Evolutionary conservation across 2,329 filamentous ascomycete species (phyloP), one percentile per base, ranked within the genome.

Genomic region (Lecanicillium sp.): DNA sequence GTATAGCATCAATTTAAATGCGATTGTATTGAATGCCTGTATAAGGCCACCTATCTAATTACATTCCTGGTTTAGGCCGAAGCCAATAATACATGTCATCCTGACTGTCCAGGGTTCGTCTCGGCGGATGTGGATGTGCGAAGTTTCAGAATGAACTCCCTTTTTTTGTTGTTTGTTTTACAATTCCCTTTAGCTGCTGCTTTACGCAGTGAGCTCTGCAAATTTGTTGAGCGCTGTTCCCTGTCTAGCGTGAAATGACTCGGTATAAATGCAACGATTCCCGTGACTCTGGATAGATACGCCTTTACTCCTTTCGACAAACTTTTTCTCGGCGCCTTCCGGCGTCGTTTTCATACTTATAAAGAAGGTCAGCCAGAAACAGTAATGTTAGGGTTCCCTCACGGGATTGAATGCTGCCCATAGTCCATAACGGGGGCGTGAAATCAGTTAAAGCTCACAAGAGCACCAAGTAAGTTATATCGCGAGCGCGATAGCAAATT

Each of bases 341-440:
- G 13, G 40, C 35, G 9, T 29, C 22, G 30, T 33, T 33, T 25
- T 34, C 31, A 14, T 28, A 31, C 40, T 37, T 38, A 4, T 34
- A 14, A 33, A 28, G 19, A 37, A 41, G 34, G 40, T 41, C 40
- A 41, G 40, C 40, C 40, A 41, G 30, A 31, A 34, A 41, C 33
- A 18, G 22, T 32, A 33, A n/a, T 36, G 28, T 9, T 20, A n/a
- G 17, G 34, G 39, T 17, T 20, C 17, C 35, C 38, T 22, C 14
- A 29, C 35, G 17, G 39, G 33, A 20, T 33, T 29, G 34, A 30
- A 19, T 9, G 33, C 29, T 30, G 19, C 27, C 19, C 29, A 37
- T 12, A 22, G 29, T 17, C 29, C 40, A 30, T 41, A 13, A 9
- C 14, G 6, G 17, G 39, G 34, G 29, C 14, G 16, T 9, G 16